Conservation (phyloP, 2,329 filamentous ascomycete species). For the Blumeria graminis region DNA sequence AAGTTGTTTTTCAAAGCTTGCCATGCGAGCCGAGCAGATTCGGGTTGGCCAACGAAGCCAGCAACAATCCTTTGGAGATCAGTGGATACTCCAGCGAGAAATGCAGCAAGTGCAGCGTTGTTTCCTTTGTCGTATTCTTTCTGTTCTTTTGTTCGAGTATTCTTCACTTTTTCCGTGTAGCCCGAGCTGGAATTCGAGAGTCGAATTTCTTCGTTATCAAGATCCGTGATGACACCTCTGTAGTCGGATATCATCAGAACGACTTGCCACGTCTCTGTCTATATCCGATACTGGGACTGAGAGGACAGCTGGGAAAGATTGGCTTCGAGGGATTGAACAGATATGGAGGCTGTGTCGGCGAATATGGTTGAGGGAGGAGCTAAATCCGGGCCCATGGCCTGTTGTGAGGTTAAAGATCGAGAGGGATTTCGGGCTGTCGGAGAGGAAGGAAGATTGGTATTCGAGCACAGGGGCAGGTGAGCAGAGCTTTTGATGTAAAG, state of each 20-base stretch:
- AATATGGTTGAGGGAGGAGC: background rate
- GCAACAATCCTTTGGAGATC: background rate
- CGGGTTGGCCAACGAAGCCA: slow-evolving; percentile 1
- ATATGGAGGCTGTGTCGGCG: background rate
- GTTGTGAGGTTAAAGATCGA: background rate
- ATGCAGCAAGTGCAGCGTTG: background rate
- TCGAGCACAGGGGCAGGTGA: too few relatives aligned
- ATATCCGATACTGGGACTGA: background rate
- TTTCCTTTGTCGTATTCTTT: background rate
- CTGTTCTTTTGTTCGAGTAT: background rate
- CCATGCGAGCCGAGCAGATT: slow-evolving; percentile 1
- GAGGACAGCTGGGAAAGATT: background rate
- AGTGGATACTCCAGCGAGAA: slow-evolving; percentile 1
- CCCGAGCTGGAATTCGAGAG: background rate
- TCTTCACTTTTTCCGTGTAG: background rate
- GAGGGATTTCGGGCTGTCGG: too few relatives aligned
- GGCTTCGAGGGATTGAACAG: background rate
- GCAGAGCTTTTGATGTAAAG: too few relatives aligned
- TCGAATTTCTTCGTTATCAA: background rate
- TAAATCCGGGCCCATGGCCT: background rate
- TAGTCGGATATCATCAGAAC: background rate
- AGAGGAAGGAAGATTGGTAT: too few relatives aligned
- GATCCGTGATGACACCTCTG: background rate
- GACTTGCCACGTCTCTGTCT: background rate
- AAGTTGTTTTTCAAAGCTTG: background rate